These are phyloP conservation scores for Citrus glauca DNA, from an alignment of 345 rosid genomes.

Conservation along the genomic window DNA sequence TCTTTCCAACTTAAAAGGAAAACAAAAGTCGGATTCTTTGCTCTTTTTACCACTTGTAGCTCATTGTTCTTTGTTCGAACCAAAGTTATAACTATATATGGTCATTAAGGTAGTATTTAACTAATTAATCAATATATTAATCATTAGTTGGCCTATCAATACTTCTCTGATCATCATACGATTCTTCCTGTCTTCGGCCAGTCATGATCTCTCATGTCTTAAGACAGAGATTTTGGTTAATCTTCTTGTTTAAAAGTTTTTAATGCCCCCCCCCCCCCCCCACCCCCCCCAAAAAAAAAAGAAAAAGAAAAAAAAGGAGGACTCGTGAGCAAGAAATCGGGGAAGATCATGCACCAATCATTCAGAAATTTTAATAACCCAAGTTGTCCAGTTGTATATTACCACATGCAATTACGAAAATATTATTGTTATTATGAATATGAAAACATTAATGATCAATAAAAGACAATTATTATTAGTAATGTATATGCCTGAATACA, in stretches of 20 bases:
- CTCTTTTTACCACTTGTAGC: conserved; percentile 2
- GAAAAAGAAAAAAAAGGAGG: too few relatives aligned
- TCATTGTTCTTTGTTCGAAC: not conserved
- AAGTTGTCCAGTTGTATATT: too few relatives aligned
- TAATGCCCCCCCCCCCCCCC: too few relatives aligned
- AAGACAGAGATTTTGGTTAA: too few relatives aligned
- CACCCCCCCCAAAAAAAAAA: too few relatives aligned
- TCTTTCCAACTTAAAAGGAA: conserved; percentile 35
- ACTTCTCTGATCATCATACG: not conserved
- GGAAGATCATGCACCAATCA: too few relatives aligned
- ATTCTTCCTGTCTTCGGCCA: not conserved
- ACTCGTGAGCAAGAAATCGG: too few relatives aligned
- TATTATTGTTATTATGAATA: too few relatives aligned
- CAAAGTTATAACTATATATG: not conserved
- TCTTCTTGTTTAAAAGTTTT: too few relatives aligned
- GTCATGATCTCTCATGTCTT: not conserved
- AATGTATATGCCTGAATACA: not conserved
- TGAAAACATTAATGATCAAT: too few relatives aligned
- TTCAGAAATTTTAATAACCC: too few relatives aligned
- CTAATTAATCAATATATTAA: not conserved
- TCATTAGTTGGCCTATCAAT: not conserved
- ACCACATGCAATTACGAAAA: too few relatives aligned
- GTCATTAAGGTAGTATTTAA: not conserved
- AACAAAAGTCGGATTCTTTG: conserved; percentile 17
- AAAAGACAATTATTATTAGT: not conserved